A percentile compares a stretch with the other conserved stretches of the same genome.
Evolutionary conservation across 805 yeast genomes (phyloP).

Genomic region (Schwanniomyces polymorphus): DNA sequence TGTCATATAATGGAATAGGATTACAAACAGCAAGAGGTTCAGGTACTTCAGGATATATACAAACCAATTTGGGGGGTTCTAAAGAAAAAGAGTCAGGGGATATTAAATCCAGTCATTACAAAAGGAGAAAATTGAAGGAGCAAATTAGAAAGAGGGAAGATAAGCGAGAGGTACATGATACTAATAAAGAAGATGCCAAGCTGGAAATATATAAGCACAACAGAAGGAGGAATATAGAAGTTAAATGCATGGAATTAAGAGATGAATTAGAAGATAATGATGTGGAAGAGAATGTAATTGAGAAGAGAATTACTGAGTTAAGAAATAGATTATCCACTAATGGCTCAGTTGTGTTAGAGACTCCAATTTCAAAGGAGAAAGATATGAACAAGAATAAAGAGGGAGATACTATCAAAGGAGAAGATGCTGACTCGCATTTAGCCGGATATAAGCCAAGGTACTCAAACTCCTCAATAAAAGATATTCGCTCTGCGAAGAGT

Average conservation of each 20-base stretch:
- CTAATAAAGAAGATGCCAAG: constrained; percentile 14
- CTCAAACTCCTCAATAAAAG: background rate
- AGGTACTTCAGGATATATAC: constrained; percentile 63
- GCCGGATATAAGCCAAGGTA: constrained; percentile 6
- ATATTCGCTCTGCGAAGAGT: background rate
- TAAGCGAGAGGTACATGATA: constrained; percentile 8
- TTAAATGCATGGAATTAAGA: constrained; percentile 49
- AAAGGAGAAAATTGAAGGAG: constrained; percentile 30
- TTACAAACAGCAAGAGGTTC: constrained; percentile 58
- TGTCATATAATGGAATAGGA: constrained; percentile 36
- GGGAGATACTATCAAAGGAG: background rate
- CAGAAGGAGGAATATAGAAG: constrained; percentile 37
- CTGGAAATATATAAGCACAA: constrained; percentile 34
- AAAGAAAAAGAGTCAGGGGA: constrained; percentile 17
- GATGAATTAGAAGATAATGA: constrained; percentile 53
- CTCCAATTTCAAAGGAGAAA: background rate
- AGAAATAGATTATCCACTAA: constrained; percentile 13
- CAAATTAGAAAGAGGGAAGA: constrained; percentile 17
- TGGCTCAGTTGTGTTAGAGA: background rate
- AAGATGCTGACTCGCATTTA: background rate
- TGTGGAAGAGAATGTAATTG: constrained; percentile 30
- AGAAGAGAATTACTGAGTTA: constrained; percentile 17
- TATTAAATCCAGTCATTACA: constrained; percentile 34
- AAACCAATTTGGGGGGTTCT: constrained; percentile 37
- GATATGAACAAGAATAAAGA: background rate